Percentiles rank a stretch among this genome's conserved stretches.
Conservation (phyloP, 345 rosid species). For the Boechera divaricarpa region DNA sequence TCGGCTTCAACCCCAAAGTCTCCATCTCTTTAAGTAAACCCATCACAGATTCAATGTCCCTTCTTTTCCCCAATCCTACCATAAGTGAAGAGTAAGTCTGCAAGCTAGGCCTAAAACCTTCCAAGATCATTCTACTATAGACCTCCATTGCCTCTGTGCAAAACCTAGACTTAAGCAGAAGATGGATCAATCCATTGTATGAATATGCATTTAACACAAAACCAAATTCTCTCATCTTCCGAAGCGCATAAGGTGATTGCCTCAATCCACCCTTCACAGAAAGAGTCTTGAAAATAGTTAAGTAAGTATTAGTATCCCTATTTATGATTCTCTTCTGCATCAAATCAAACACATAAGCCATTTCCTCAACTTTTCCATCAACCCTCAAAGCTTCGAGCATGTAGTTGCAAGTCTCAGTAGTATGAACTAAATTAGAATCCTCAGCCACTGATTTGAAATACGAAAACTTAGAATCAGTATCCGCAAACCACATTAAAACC, state of each 20-base stretch:
- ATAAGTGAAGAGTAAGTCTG: conserved; percentile 93
- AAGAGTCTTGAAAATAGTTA: conserved; percentile 66
- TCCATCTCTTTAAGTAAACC: conserved; percentile 82
- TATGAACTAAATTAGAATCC: conserved; percentile 55
- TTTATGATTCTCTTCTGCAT: conserved; percentile 81
- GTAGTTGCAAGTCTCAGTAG: conserved; percentile 74
- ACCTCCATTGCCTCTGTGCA: conserved; percentile 68
- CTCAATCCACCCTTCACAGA: conserved; percentile 68
- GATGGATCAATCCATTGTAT: conserved; percentile 77
- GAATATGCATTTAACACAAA: conserved; percentile 77
- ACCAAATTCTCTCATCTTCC: conserved; percentile 68
- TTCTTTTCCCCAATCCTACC: conserved; percentile 91
- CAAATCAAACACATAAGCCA: conserved; percentile 71
- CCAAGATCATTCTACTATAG: conserved; percentile 72
- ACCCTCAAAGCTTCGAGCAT: conserved; percentile 77
- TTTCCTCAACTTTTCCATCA: conserved; percentile 64
- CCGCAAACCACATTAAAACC: conserved; percentile 58
- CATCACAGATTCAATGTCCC: conserved; percentile 70
- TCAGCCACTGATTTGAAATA: conserved; percentile 70
- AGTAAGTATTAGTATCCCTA: conserved; percentile 66
- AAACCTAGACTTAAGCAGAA: conserved; percentile 69
- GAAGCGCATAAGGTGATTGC: conserved; percentile 59
- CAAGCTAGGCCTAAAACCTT: conserved; percentile 87
- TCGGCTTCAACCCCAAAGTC: conserved; percentile 78
- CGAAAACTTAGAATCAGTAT: conserved; percentile 59